Conservation (phyloP, 306 rosid genomes). For the Alnus rubra region DNA sequence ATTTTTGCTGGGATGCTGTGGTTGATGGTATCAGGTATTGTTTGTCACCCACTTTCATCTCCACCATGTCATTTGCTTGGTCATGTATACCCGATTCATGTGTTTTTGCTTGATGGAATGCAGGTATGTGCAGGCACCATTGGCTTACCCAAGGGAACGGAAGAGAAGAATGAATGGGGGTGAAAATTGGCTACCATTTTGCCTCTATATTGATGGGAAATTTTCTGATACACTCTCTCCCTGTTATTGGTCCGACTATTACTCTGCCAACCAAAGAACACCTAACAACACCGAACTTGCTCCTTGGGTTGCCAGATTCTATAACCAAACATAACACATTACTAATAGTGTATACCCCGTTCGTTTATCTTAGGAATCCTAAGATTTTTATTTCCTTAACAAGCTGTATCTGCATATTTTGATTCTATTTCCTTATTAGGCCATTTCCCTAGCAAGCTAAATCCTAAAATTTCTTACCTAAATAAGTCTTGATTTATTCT, state of each 20-base stretch:
- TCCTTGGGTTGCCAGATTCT: conserved; percentile 86
- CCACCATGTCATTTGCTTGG: neutral
- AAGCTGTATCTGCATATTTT: too few species aligned
- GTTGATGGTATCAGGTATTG: conserved; percentile 73
- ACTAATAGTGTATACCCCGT: neutral
- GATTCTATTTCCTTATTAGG: too few species aligned
- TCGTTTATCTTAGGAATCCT: neutral
- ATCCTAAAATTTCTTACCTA: too few species aligned
- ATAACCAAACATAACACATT: conserved; percentile 36
- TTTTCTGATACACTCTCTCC: conserved; percentile 60
- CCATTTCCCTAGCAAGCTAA: too few species aligned
- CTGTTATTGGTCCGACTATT: conserved; percentile 83
- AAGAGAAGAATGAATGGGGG: conserved; percentile 92
- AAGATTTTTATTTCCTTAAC: too few species aligned
- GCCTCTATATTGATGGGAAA: conserved; percentile 54
- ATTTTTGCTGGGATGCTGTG: conserved; percentile 81
- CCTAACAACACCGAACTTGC: conserved; percentile 76
- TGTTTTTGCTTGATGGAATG: conserved; percentile 12
- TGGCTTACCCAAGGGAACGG: conserved; percentile 87
- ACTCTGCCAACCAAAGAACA: conserved; percentile 60
- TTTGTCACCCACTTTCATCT: neutral
- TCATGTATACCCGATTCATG: neutral
- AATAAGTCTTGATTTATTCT: too few species aligned
- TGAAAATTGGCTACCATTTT: conserved; percentile 83
- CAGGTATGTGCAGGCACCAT: conserved; percentile 88